Conservation (phyloP, 202 grass and related monocot genomes). For the Panicum virgatum region DNA sequence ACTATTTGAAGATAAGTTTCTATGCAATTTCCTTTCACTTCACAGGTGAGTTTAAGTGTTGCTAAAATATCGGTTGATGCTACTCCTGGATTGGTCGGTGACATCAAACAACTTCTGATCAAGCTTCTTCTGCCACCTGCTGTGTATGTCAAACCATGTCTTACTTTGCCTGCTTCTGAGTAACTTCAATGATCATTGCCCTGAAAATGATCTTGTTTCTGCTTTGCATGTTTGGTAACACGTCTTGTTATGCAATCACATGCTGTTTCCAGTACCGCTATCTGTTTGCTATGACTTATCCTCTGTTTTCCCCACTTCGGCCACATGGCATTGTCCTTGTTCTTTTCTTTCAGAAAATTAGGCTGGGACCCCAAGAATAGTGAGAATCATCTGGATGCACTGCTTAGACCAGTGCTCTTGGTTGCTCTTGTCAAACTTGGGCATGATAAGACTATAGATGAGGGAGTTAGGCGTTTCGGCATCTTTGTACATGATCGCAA, state of each 20-base stretch:
- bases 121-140: slow-evolving; percentile 66
- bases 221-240: not conserved
- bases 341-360: slow-evolving; percentile 64
- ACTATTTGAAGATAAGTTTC: slow-evolving; percentile 5
- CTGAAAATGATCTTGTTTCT: slow-evolving; percentile 17
- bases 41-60: slow-evolving; percentile 63
- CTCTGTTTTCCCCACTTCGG: not conserved
- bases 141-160: slow-evolving; percentile 51
- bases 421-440: slow-evolving; percentile 69
- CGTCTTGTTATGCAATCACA: slow-evolving; percentile 17
- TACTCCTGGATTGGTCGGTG: slow-evolving; percentile 59
- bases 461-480: slow-evolving; percentile 74
- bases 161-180: slow-evolving; percentile 23
- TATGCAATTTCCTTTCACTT: slow-evolving; percentile 31
- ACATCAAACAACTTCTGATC: slow-evolving; percentile 76
- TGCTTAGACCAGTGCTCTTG: slow-evolving; percentile 80
- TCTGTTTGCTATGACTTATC: slow-evolving; percentile 4
- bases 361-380: slow-evolving; percentile 72
- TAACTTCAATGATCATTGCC: slow-evolving; percentile 22
- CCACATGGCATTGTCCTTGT: slow-evolving; percentile 14
- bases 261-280: not conserved
- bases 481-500: slow-evolving; percentile 69
- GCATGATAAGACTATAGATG: slow-evolving; percentile 64
- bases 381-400: slow-evolving; percentile 75
- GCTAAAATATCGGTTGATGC: slow-evolving; percentile 66